Evolutionary conservation across 768 basidiomycete species (phyloP).

Genomic region (Coprinellus micaceus): DNA sequence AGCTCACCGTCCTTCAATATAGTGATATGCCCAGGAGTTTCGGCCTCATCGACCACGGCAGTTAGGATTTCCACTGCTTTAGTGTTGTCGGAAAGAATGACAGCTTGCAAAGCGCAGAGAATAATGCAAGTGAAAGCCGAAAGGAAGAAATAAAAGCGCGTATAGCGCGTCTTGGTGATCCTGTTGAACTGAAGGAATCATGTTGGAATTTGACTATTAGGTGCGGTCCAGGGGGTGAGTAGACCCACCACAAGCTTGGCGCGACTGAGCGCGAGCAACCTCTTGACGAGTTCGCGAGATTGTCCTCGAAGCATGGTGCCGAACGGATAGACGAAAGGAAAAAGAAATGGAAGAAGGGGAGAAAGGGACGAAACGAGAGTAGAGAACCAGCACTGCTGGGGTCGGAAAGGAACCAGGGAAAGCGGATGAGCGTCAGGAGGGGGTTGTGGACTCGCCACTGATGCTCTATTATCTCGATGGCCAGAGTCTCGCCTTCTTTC

Average conservation of each 20-base stretch:
- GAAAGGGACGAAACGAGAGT: neutral
- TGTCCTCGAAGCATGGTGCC: neutral
- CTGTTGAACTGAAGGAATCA: conserved; percentile 47
- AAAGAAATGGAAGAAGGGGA: neutral
- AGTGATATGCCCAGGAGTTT: conserved; percentile 22
- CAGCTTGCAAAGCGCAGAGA: conserved; percentile 39
- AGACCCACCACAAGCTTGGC: conserved; percentile 4
- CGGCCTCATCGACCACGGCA: conserved; percentile 20
- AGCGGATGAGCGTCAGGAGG: neutral
- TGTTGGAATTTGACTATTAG: too few species aligned
- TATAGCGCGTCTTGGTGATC: conserved; percentile 47
- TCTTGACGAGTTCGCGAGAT: neutral
- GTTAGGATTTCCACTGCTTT: conserved; percentile 29
- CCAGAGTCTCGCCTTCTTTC: neutral
- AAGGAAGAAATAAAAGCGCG: conserved; percentile 45
- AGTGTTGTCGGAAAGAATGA: conserved; percentile 35
- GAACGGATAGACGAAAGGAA: neutral
- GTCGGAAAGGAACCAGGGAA: neutral
- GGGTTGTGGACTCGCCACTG: neutral
- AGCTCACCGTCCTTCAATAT: conserved; percentile 23
- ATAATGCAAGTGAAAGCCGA: conserved; percentile 39
- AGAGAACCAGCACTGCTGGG: neutral
- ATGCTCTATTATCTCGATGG: neutral
- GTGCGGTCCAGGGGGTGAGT: neutral
- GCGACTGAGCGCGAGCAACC: neutral